phyloP scores from a whole-genome alignment of 495 filamentous ascomycete genomes.

The Lasiosphaeria hispida region DNA sequence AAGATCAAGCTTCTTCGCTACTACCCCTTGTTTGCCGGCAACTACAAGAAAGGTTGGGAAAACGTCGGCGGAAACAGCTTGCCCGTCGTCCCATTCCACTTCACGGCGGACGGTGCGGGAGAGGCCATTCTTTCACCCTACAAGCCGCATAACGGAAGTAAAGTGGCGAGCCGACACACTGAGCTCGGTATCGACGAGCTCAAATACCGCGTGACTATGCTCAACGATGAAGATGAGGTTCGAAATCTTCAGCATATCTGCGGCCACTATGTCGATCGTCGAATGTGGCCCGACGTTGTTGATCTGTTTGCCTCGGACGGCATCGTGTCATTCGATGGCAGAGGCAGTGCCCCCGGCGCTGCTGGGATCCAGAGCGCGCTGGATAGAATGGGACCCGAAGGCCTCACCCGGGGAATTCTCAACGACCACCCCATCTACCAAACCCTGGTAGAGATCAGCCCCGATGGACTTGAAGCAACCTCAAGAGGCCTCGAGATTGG shows the following conservation, averaged over 20 bases:
- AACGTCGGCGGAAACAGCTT: slow-evolving; percentile 10
- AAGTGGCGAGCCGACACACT: background rate
- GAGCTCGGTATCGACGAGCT: slow-evolving; percentile 5
- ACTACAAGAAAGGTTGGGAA: slow-evolving; percentile 16
- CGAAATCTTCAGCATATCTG: slow-evolving; percentile 22
- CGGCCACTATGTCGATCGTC: slow-evolving; percentile 23
- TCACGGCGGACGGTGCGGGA: slow-evolving; percentile 13
- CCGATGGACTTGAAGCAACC: background rate
- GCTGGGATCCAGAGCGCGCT: slow-evolving; percentile 4
- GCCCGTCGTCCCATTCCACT: slow-evolving; percentile 21
- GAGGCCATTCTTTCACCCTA: background rate
- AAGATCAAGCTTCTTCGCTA: slow-evolving; percentile 20
- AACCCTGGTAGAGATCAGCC: slow-evolving; percentile 14
- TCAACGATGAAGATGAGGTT: slow-evolving; percentile 25
- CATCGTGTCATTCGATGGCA: slow-evolving; percentile 12
- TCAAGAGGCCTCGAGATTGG: slow-evolving; percentile 18
- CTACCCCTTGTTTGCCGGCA: slow-evolving; percentile 17
- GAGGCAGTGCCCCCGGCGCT: background rate
- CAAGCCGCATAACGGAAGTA: background rate
- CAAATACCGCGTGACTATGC: slow-evolving; percentile 6
- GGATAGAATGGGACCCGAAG: slow-evolving; percentile 19
- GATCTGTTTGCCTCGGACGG: slow-evolving; percentile 13
- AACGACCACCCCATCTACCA: slow-evolving; percentile 22
- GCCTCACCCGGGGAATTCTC: slow-evolving; percentile 12
- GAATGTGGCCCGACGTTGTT: slow-evolving; percentile 18